phyloP scores from a whole-genome alignment of 2,329 filamentous ascomycete species.

The Trichoderma sp. region DNA sequence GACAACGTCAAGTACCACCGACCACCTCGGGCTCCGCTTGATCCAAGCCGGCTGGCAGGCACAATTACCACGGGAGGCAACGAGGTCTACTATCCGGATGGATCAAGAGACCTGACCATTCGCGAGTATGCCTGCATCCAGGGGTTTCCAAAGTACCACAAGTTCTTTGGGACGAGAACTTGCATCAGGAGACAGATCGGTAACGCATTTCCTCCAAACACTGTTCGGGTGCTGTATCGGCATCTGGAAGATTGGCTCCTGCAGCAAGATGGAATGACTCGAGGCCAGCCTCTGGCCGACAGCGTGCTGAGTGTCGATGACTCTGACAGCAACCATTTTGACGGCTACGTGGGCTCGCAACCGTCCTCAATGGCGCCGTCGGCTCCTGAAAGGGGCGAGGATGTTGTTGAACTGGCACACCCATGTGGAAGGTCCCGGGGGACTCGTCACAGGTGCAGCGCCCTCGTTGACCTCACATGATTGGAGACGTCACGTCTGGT shows the following conservation, averaged over 20 bases:
- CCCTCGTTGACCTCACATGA: constrained; percentile 18
- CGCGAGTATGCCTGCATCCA: constrained; percentile 71
- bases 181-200: constrained; percentile 68
- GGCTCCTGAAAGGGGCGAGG: constrained; percentile 37
- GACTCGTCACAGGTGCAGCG: not conserved
- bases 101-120: constrained; percentile 63
- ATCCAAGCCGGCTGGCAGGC: constrained; percentile 51
- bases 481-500: not conserved
- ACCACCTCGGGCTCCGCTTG: constrained; percentile 44
- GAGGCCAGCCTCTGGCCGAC: constrained; percentile 28
- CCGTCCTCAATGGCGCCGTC: constrained; percentile 22
- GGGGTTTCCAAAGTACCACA: constrained; percentile 65
- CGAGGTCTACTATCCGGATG: constrained; percentile 66
- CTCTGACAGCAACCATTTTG: constrained; percentile 34
- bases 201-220: constrained; percentile 72
- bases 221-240: constrained; percentile 53
- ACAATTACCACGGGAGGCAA: constrained; percentile 68
- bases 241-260: constrained; percentile 53
- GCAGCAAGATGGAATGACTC: constrained; percentile 44
- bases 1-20: constrained; percentile 34
- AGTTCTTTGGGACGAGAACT: constrained; percentile 52
- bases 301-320: constrained; percentile 36
- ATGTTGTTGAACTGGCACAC: not conserved
- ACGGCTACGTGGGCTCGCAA: constrained; percentile 23
- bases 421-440: not conserved